Percentiles rank a stretch among this genome's conserved stretches.
These are phyloP conservation scores for Chaetomium globosum DNA, from an alignment of 2,329 filamentous ascomycete genomes.

Conservation along the genomic window DNA sequence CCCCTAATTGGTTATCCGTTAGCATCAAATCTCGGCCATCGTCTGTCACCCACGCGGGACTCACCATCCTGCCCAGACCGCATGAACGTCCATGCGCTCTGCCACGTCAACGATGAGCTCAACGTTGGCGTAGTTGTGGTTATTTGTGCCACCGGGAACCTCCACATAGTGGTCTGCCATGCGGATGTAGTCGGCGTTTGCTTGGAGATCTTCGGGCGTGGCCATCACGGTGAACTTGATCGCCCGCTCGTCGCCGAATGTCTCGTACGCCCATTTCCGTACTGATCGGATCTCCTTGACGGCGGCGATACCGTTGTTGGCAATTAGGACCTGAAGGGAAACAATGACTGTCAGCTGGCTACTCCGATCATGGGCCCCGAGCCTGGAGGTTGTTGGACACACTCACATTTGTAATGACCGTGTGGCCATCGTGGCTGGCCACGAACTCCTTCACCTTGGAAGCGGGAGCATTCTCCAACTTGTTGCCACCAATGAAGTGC, in stretches of 20 bases:
- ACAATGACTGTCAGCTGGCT: constrained; percentile 11
- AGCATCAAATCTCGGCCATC: background rate
- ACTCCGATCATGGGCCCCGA: background rate
- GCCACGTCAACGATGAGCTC: constrained; percentile 98
- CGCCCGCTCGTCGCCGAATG: constrained; percentile 94
- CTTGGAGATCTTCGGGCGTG: constrained; percentile 93
- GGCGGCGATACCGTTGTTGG: constrained; percentile 99
- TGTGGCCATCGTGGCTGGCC: constrained; percentile 84
- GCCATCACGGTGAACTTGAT: constrained; percentile 99
- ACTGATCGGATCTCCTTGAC: constrained; percentile 99
- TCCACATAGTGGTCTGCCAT: constrained; percentile 99
- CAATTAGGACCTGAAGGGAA: constrained; percentile 78
- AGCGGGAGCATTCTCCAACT: constrained; percentile 75
- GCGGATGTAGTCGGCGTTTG: constrained; percentile 98
- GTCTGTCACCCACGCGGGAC: constrained; percentile 39
- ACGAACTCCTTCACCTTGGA: constrained; percentile 97
- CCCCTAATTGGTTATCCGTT: constrained; percentile 60
- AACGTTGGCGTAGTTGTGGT: constrained; percentile 99
- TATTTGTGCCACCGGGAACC: constrained; percentile 97
- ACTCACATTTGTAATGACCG: constrained; percentile 94
- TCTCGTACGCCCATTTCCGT: constrained; percentile 99
- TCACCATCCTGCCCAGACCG: constrained; percentile 98
- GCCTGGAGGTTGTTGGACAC: background rate
- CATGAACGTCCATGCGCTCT: constrained; percentile 97
- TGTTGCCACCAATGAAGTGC: constrained; percentile 97